Base-by-base conservation (phyloP, 2,329 filamentous ascomycete species). In the Exophiala oligosperma region DNA sequence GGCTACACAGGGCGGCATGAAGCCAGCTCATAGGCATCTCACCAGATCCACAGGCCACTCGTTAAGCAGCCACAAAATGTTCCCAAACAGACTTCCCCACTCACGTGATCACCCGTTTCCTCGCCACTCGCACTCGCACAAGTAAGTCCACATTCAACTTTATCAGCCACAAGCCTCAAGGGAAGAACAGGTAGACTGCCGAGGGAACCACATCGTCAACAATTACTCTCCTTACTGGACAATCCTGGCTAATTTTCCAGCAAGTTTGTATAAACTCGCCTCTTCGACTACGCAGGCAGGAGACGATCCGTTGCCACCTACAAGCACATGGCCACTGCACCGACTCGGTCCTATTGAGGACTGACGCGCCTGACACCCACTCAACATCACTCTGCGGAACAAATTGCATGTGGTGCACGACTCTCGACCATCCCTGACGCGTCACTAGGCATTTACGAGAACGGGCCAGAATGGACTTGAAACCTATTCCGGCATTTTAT, bases 401-500 rank as follows among this genome's bases (percentile, higher is more conserved):
- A 8, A 35, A 9, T 9, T 8, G 32, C 32, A 9, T 35, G 9
- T 2, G 1, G 4, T 21, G 46, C 23, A 6, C 23, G 23, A n/a
- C 8, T 48, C 4, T 6, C 12, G 46, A 14, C 46, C 4, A 43
- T 21, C 6, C 21, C 9, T 23, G 12, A 43, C 40, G 12, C 40
- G 40, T 23, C 5, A 17, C 4, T 23, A 3, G 2, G 21, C 40
- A 3, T 23, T 43, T n/a, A 5, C 14, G 40, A 43, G 40, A 17
- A 32, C 7, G 7, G 12, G 29, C 14, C 12, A 48, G 24, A 14
- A 65, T 65, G 63, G 63, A 69, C 7, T 66, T 86, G 81, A 76
- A 75, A 63, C 78, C 81, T 0, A 91, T 97, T 23, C 93, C 93
- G 8, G 87, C 92, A 1, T 88, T 97, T 64, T 97, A 97, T 71